Conservation (phyloP, 2,329 filamentous ascomycete species). For the Zalaria sp. region DNA sequence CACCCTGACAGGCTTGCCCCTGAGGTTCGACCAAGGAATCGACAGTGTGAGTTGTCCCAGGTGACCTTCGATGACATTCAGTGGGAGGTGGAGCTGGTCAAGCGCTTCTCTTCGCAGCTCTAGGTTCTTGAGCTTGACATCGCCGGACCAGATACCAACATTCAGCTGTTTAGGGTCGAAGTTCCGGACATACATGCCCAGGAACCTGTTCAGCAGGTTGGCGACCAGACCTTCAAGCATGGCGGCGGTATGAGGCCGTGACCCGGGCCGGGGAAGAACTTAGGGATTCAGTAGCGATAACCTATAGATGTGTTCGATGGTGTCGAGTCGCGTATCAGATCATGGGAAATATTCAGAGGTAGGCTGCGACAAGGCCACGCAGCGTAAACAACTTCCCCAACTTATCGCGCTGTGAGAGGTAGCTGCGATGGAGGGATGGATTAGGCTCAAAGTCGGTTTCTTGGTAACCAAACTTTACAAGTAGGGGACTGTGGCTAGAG, state of each 20-base stretch:
- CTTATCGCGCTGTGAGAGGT: too few relatives aligned
- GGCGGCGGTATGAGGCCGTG: conserved; percentile 46
- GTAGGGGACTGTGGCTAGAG: too few relatives aligned
- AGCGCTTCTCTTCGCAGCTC: conserved; percentile 89
- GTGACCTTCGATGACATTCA: conserved; percentile 94
- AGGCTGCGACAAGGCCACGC: too few relatives aligned
- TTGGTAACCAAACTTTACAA: too few relatives aligned
- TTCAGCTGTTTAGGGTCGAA: conserved; percentile 97
- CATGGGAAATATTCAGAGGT: background rate
- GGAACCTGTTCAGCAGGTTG: conserved; percentile 92
- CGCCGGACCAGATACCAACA: conserved; percentile 96
- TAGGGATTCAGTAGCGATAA: background rate
- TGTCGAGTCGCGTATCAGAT: background rate
- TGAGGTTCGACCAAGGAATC: conserved; percentile 95
- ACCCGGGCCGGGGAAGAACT: conserved; percentile 50
- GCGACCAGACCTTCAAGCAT: conserved; percentile 98
- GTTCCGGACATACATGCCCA: conserved; percentile 99
- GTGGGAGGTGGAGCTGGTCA: conserved; percentile 88
- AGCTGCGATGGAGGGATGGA: too few relatives aligned
- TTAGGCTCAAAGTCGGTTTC: too few relatives aligned
- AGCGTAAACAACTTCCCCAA: too few relatives aligned
- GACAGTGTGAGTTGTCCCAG: conserved; percentile 80
- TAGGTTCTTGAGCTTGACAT: conserved; percentile 87
- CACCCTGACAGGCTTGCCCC: conserved; percentile 86
- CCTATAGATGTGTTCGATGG: background rate